Evolutionary conservation across 75 land plant species (phyloP).

Genomic region (Azolla pinnata): DNA sequence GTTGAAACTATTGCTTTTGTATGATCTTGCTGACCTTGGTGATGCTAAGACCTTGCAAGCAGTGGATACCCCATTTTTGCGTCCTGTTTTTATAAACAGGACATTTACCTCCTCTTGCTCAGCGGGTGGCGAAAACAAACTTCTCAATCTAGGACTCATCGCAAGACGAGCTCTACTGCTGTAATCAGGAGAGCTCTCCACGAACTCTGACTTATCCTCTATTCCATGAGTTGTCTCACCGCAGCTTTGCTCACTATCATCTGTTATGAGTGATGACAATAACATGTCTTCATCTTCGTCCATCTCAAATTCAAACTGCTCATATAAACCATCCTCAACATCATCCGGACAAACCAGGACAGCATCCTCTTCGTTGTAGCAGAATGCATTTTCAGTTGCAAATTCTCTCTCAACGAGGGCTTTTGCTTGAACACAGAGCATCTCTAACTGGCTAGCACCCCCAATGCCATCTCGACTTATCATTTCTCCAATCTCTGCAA

Average conservation of each 20-base stretch:
- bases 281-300: constrained; percentile 9
- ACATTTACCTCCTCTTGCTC: too few relatives aligned
- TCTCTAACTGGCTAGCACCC: constrained; percentile 46
- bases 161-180: too few relatives aligned
- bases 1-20: neutral
- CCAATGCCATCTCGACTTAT: constrained; percentile 47
- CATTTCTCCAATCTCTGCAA: constrained; percentile 68
- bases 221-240: neutral
- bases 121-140: too few relatives aligned
- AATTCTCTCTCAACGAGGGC: neutral
- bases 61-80: neutral
- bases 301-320: constrained; percentile 13
- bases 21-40: neutral
- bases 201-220: neutral
- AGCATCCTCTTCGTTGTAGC: too few relatives aligned
- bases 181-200: neutral
- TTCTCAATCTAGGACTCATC: too few relatives aligned
- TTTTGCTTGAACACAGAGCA: constrained; percentile 38
- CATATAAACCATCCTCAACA: constrained; percentile 3
- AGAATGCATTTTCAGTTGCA: too few relatives aligned
- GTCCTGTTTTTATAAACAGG: neutral
- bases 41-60: neutral
- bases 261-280: constrained; percentile 6
- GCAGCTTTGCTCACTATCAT: neutral
- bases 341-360: constrained; percentile 13